phyloP scores from a whole-genome alignment of 345 rosid species.

The Tarenaya hassleriana region DNA sequence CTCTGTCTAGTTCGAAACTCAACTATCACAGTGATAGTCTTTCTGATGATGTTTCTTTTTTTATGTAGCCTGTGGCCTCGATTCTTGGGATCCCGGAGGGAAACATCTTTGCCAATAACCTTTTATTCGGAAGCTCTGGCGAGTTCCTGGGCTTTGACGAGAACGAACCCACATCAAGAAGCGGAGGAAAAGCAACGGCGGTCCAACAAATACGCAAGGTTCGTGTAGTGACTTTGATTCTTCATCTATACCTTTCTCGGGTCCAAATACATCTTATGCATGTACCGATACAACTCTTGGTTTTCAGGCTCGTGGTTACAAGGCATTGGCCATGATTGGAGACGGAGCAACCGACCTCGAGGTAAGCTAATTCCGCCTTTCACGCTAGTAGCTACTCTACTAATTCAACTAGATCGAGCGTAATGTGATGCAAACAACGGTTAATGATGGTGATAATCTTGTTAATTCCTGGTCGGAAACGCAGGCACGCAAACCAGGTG shows the following conservation, averaged over 20 bases:
- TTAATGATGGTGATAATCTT: too few relatives aligned
- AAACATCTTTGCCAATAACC: constrained; percentile 82
- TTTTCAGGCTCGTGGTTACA: constrained; percentile 60
- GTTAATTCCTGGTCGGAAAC: background rate
- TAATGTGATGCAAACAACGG: too few relatives aligned
- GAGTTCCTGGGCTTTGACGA: constrained; percentile 77
- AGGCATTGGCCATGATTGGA: constrained; percentile 83
- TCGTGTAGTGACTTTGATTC: constrained; percentile 6
- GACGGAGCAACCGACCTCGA: constrained; percentile 99
- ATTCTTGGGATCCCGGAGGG: constrained; percentile 73
- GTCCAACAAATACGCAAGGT: constrained; percentile 86
- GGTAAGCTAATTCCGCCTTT: constrained; percentile 32
- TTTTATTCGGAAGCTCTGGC: constrained; percentile 63
- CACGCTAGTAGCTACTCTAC: too few relatives aligned
- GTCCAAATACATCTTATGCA: constrained; percentile 17
- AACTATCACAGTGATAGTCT: constrained; percentile 11
- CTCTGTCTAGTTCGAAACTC: background rate
- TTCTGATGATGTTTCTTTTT: constrained; percentile 3
- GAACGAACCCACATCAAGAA: constrained; percentile 87
- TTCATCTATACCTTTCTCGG: constrained; percentile 10
- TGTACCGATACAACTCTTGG: constrained; percentile 14
- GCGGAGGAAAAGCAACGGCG: constrained; percentile 93
- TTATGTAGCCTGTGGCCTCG: constrained; percentile 73
- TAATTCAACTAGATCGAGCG: too few relatives aligned
- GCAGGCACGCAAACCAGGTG: constrained; percentile 88